Evolutionary conservation across 2,329 filamentous ascomycete genomes (phyloP), one percentile per base, ranked within the genome.

Genomic region (Zarea fungicola): DNA sequence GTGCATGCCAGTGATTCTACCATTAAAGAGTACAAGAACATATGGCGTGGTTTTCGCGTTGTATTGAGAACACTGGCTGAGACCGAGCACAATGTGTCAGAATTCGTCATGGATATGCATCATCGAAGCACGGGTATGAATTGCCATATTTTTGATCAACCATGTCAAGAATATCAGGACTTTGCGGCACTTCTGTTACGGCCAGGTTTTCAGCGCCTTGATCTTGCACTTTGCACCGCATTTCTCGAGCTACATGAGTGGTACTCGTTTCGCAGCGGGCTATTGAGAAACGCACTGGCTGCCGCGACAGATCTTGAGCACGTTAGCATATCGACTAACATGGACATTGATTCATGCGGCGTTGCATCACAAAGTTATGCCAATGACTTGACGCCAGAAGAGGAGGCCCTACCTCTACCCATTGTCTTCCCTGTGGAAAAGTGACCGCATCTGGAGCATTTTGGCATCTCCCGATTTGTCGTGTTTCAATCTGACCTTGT

Each of bases 71-170:
- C 55, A 6, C 55, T 68, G 10, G 56, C 61, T 1, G 34, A 55
- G 44, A 43, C 56, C 6, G 34, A 58, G 1, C 52, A 62, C 21
- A 50, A 49, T 4, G 46, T 74, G 8, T 53, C 61, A 2, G 68
- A 70, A 36, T 53, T 74, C 3, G 28, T 63, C 6, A 16, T 72
- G 7, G 62, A 69, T 39, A 54, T 51, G 2, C 52, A 62, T 34
- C 43, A 55, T 6, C 49, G 66, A 8, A 8, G 45, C 3, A 65
- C 60, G 0, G 65, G 65, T 1, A 52, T 70, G 0, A 65, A 60
- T 11, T 61, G 55, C 26, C 52, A 49, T n/a, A 52, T 67, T 6
- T 66, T 68, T 42, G 55, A 60, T 7, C 11, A 55, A 31, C 51
- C 53, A 11, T 56, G 53, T 28, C 39, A 55, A 13, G 60, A 64